Base-by-base conservation (phyloP, 208 protist species). In the Crithidia expoeki region DNA sequence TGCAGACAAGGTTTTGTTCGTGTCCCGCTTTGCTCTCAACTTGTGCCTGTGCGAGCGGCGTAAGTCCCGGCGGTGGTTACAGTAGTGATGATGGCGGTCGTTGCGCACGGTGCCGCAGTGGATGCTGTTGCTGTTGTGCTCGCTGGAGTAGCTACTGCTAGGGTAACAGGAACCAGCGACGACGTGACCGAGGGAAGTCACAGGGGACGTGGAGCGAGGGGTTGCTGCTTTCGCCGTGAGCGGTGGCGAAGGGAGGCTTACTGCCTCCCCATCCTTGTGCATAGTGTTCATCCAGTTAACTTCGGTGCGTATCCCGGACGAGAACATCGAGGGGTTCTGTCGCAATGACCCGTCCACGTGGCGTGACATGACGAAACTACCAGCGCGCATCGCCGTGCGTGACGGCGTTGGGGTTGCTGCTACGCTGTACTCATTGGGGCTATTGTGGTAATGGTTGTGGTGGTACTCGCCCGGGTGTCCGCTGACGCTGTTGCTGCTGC, bases 401-500 rank as follows among this genome's bases (percentile, higher is more conserved):
- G 47, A 57, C 17, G 33, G 30, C 61, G 27, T 11, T 17, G 60
- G 1, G n/a, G 33, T 4, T 9, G 12, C 42, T 17, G 42, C 12
- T n/a, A 17, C 42, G 42, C n/a, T 17, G 42, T 14, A 3, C 10
- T 33, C 27, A 23, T 30, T 2, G 6, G 23, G 21, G 11, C n/a
- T n/a, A n/a, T n/a, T 34, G 10, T 33, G 56, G 5, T 62, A 4
- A 5, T 38, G 44, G n/a, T 51, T 5, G 19, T 55, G 23, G 27
- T 55, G 59, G 4, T 40, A 16, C 2, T 32, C 59, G 27, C 21
- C 23, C 12, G 25, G 23, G 42, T 65, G 60, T 6, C n/a, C 42
- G 46, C 50, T 73, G 52, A 67, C 56, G 49, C 52, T 64, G 64
- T 19, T 64, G 63, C 57, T 66, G 59, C 53, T 67, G 25, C 34